These are phyloP conservation scores for Metschnikowia gruessii DNA, from an alignment of 805 yeast species.

Conservation along the genomic window DNA sequence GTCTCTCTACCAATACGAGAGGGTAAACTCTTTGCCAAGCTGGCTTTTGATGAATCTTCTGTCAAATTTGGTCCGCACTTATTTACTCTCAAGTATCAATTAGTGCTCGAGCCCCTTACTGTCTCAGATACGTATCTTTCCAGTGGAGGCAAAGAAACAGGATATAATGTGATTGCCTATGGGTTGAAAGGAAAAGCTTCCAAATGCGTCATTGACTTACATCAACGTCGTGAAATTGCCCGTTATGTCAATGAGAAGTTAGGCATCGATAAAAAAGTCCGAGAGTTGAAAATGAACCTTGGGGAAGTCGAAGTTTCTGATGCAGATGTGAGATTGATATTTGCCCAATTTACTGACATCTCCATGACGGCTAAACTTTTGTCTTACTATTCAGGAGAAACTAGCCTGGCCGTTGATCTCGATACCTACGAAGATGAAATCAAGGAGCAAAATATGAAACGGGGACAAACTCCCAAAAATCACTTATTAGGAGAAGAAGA, in stretches of 20 bases:
- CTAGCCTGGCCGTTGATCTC: conserved; percentile 9
- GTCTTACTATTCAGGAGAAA: conserved; percentile 18
- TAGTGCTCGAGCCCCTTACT: conserved; percentile 39
- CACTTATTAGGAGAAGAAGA: conserved; percentile 20
- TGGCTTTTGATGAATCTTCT: conserved; percentile 22
- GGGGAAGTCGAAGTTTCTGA: conserved; percentile 69
- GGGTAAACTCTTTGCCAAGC: conserved; percentile 31
- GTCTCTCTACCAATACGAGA: conserved; percentile 36
- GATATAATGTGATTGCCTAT: conserved; percentile 32
- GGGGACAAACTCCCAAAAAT: not conserved
- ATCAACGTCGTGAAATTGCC: conserved; percentile 37
- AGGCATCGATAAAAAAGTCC: conserved; percentile 33
- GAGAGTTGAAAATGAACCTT: conserved; percentile 57
- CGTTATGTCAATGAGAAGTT: conserved; percentile 39
- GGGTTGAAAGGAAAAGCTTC: conserved; percentile 38
- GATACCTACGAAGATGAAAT: conserved; percentile 13
- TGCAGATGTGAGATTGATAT: conserved; percentile 66
- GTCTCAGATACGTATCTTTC: conserved; percentile 38
- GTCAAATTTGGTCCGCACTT: conserved; percentile 40
- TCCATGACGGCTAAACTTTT: conserved; percentile 32
- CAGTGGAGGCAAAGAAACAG: conserved; percentile 21
- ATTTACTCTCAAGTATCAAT: conserved; percentile 40
- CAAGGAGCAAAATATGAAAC: conserved; percentile 2
- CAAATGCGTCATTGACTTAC: conserved; percentile 37
- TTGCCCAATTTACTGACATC: conserved; percentile 60